Evolutionary conservation across 345 rosid species (phyloP), one percentile per base, ranked within the genome.

Genomic region (Carallia brachiata): DNA sequence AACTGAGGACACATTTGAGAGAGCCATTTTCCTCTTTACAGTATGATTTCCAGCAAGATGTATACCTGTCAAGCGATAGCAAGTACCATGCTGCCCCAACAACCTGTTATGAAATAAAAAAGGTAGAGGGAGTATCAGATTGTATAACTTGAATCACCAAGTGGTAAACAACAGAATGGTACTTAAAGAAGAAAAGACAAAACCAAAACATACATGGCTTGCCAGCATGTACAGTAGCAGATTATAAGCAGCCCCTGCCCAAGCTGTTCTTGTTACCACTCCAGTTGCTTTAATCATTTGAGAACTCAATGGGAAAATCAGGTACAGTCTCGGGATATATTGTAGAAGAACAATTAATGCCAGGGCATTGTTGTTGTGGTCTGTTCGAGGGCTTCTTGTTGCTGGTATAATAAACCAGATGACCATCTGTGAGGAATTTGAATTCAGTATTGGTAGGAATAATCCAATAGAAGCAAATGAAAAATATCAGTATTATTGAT

Each of bases 81-180:
- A 94, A 80, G 82, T 91, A 91, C 97, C 98, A 91, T 39, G 93
- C 84, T 27, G 97, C 90, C 72, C 96, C 95, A 56, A 88, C 65
- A 63, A 91, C 95, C 96, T 94, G 81, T 69, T 78, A 37, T 34
- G 54, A 32, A 53, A 36, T 23, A 12, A 23, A 68, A 13, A 65
- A 17, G 37, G 8, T 32, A 52, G 18, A 7, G 8, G 47, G 50
- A 61, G 6, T 23, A 36, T 15, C 18, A 37, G 15, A 16, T 18
- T 36, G 36, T 56, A 56, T 4, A 27, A 56, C 60, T 56, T 47
- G 53, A 66, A 52, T 66, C 19, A 48, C 15, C 13, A 39, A 56
- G 56, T 2, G 9, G 23, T 50, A 23, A 40, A 63, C 57, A 48
- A 57, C 17, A 32, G 37, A 47, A 57, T 18, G 47, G 18, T 64